Conservation (phyloP, 208 protist species). For the Lotmaria passim region DNA sequence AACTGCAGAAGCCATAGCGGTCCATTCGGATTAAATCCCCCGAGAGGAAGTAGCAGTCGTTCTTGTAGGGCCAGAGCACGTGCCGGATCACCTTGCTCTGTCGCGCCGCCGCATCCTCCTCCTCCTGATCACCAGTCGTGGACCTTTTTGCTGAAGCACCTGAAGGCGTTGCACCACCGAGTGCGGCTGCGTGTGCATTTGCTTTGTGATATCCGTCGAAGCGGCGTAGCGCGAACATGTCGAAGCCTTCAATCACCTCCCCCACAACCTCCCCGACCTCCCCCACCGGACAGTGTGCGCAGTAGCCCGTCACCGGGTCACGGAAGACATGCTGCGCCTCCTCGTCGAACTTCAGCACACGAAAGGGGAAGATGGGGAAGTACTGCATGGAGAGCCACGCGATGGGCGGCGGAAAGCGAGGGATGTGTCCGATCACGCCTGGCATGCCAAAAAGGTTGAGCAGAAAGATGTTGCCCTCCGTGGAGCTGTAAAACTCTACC, state of each 20-base stretch:
- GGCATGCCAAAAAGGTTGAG: constrained; percentile 62
- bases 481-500: constrained; percentile 90
- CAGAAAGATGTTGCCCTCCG: constrained; percentile 80
- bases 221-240: constrained; percentile 62
- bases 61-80: constrained; percentile 53
- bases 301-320: constrained; percentile 40
- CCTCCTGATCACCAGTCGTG: constrained; percentile 20
- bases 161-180: background rate
- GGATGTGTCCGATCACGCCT: constrained; percentile 67
- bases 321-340: constrained; percentile 54
- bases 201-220: constrained; percentile 79
- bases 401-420: constrained; percentile 45
- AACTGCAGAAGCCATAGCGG: constrained; percentile 65
- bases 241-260: constrained; percentile 61
- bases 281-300: constrained; percentile 38
- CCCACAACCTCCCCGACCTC: constrained; percentile 59
- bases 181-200: background rate
- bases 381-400: constrained; percentile 41
- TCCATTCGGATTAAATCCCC: constrained; percentile 71
- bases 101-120: constrained; percentile 26
- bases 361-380: constrained; percentile 52
- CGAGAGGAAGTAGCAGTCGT: constrained; percentile 70
- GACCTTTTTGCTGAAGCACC: too few species aligned
- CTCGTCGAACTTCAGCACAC: constrained; percentile 53
- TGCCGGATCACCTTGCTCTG: constrained; percentile 49